A percentile compares a stretch with the other conserved stretches of the same genome.
Conservation (phyloP, 2,329 filamentous ascomycete species). For the Xylariaceae sp. region DNA sequence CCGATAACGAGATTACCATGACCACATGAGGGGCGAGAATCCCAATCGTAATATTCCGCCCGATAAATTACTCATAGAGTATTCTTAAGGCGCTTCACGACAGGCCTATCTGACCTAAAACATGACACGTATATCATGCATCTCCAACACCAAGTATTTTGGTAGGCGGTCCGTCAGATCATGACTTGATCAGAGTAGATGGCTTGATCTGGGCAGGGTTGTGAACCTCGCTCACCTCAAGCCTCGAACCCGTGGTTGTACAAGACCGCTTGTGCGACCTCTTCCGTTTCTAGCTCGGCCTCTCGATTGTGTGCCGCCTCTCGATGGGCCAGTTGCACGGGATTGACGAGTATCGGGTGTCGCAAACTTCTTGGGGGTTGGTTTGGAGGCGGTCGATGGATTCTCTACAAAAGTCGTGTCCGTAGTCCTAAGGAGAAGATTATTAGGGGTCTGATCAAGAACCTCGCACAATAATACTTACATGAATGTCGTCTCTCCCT, state of each 20-base stretch:
- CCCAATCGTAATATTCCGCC: background rate
- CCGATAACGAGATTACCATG: constrained; percentile 45
- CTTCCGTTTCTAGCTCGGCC: constrained; percentile 42
- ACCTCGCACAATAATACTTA: constrained; percentile 44
- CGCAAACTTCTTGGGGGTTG: constrained; percentile 48
- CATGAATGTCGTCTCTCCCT: constrained; percentile 85
- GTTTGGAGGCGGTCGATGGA: constrained; percentile 61
- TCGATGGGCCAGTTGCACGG: constrained; percentile 48
- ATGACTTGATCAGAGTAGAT: background rate
- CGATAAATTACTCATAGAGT: background rate
- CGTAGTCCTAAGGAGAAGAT: constrained; percentile 66
- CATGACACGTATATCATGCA: background rate
- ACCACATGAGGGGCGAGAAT: constrained; percentile 30
- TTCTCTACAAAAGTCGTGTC: constrained; percentile 92
- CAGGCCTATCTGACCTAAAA: background rate
- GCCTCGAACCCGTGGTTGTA: constrained; percentile 49
- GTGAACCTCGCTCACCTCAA: constrained; percentile 42
- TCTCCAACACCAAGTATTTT: background rate
- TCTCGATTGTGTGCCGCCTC: constrained; percentile 42
- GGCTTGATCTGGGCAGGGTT: background rate
- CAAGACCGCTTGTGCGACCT: constrained; percentile 50
- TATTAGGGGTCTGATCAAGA: constrained; percentile 26
- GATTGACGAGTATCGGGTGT: constrained; percentile 49
- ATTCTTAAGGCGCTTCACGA: background rate
- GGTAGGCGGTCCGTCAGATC: background rate